These are phyloP conservation scores for Botryotinia calthae DNA, from an alignment of 2,329 filamentous ascomycete species.

Conservation along the genomic window DNA sequence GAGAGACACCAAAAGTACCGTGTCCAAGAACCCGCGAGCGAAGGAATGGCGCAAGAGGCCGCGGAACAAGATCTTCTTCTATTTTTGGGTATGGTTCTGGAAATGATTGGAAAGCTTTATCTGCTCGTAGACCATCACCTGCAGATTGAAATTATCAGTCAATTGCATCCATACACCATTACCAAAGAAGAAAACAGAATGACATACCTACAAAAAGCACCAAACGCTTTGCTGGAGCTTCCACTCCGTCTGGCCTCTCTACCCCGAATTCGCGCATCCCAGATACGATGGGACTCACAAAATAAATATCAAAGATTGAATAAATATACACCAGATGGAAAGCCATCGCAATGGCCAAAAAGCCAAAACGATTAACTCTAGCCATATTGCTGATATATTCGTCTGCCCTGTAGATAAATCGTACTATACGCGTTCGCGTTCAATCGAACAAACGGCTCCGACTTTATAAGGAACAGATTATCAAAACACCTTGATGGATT, in stretches of 20 bases:
- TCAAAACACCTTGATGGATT: conserved; percentile 7
- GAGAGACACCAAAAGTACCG: conserved; percentile 94
- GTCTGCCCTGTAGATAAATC: neutral
- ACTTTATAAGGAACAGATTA: conserved; percentile 13
- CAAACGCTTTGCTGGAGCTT: conserved; percentile 82
- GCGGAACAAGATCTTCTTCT: conserved; percentile 64
- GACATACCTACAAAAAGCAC: conserved; percentile 84
- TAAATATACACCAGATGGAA: conserved; percentile 94
- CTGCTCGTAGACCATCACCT: conserved; percentile 91
- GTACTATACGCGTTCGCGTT: conserved; percentile 14
- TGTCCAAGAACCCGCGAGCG: conserved; percentile 84
- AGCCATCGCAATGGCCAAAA: conserved; percentile 81
- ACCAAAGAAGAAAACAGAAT: neutral
- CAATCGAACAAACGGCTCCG: conserved; percentile 8
- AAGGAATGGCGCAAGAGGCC: conserved; percentile 85
- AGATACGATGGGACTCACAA: conserved; percentile 93
- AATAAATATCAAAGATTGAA: conserved; percentile 98
- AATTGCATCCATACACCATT: neutral
- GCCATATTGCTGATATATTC: conserved; percentile 46
- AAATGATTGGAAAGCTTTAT: conserved; percentile 95
- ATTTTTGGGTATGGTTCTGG: conserved; percentile 76
- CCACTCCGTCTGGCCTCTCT: conserved; percentile 55
- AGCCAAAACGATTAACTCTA: conserved; percentile 66
- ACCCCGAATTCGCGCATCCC: conserved; percentile 84
- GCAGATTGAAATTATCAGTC: conserved; percentile 23